phyloP scores from a whole-genome alignment of 2,329 filamentous ascomycete genomes.

The Blastomyces emzantsi region DNA sequence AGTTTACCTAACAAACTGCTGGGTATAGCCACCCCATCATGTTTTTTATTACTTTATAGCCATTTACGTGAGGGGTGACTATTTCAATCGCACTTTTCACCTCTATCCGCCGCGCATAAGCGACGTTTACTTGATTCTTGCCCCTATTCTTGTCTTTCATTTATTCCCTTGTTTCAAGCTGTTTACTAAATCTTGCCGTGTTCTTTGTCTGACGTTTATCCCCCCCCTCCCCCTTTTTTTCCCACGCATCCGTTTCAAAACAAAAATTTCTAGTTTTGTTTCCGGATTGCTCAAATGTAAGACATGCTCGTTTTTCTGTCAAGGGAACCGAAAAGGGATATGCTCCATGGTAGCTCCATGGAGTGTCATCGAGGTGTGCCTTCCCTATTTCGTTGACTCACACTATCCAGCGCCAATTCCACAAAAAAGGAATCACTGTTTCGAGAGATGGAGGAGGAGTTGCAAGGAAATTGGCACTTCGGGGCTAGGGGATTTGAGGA shows the following conservation, averaged over 20 bases:
- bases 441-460: neutral
- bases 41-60: no score
- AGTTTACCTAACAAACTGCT: neutral
- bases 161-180: neutral
- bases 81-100: neutral
- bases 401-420: neutral
- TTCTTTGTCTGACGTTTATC: neutral
- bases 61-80: neutral
- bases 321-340: neutral
- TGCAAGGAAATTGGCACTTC: neutral
- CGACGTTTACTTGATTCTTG: neutral
- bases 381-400: neutral
- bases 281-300: neutral
- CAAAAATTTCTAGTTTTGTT: neutral
- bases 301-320: neutral
- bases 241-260: neutral
- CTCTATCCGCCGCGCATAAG: neutral
- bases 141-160: neutral
- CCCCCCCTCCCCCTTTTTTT: neutral
- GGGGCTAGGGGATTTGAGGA: neutral
- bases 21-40: neutral
- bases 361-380: neutral
- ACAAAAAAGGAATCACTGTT: neutral
- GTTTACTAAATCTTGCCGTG: neutral
- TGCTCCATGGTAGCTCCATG: neutral